Base-by-base conservation (phyloP, 2,329 filamentous ascomycete species). In the Neurospora sp. region DNA sequence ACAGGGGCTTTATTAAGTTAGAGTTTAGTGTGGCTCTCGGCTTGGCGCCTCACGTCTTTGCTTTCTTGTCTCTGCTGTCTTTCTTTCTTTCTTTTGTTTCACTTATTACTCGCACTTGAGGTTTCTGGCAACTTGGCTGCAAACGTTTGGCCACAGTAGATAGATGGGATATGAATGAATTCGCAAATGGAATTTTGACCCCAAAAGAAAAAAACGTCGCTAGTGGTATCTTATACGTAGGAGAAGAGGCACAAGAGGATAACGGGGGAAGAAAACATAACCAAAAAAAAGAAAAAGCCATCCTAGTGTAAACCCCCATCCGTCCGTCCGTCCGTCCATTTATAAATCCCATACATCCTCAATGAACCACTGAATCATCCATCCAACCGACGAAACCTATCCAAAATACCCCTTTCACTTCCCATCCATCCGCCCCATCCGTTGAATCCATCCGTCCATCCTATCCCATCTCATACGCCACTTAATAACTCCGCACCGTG, bases 401-500 rank as follows among this genome's bases (percentile, higher is more conserved):
- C 15, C 11, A 46, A 46, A 46, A 23, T 13, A 23, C 19, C 7
- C 11, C 19, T 13, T 52, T 28, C 19, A 28, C 15, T n/a, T 9
- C 28, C 23, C 28, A 62, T 33, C 8, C 28, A 58, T 3, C 46
- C 46, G 46, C 23, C 23, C 8, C 7, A 17, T 58, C 52, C 11
- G 6, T 52, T 5, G 6, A 58, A 58, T 58, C 46, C 23, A 3
- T 33, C 9, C 19, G 1, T 28, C 23, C 23, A 52, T 52, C 19
- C 10, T 9, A 33, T 58, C 23, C 46, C 19, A 28, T 33, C 19
- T 23, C 23, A 62, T 62, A 36, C 1, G 33, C 33, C 7, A 36
- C 33, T 19, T 36, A 68, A n/a, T 69, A 66, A n/a, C 43, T 40
- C 66, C 67, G 40, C 43, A 68, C 70, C 40, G 11, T 36, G n/a